These are phyloP conservation scores for Candida suzukii DNA, from an alignment of 805 yeast species.

Conservation along the genomic window DNA sequence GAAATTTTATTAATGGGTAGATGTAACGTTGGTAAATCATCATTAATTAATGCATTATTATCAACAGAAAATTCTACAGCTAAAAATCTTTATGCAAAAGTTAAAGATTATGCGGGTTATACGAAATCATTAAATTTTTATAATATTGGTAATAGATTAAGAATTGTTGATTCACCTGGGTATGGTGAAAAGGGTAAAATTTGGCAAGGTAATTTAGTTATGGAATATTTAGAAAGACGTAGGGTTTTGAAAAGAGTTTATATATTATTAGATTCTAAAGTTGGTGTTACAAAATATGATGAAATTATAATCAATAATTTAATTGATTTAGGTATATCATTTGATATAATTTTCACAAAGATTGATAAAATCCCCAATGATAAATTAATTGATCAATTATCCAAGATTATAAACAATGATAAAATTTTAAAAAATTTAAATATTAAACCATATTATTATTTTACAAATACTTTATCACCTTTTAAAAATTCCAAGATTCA, in stretches of 20 bases:
- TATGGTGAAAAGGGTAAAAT: constrained; percentile 67
- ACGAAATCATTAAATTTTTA: constrained; percentile 66
- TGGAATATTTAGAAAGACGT: constrained; percentile 54
- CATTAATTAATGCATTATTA: constrained; percentile 58
- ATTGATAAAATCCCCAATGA: constrained; percentile 47
- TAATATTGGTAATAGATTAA: constrained; percentile 54
- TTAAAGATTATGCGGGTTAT: constrained; percentile 29
- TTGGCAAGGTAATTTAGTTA: constrained; percentile 63
- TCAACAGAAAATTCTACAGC: constrained; percentile 22
- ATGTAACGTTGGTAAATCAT: constrained; percentile 84
- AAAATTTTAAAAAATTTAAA: constrained; percentile 34
- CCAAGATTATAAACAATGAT: no score
- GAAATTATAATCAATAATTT: constrained; percentile 42
- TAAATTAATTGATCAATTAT: constrained; percentile 19
- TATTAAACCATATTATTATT: constrained; percentile 33
- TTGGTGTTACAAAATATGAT: constrained; percentile 58
- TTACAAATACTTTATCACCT: constrained; percentile 41
- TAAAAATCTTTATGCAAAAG: constrained; percentile 35
- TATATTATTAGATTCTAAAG: constrained; percentile 52
- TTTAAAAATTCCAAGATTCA: constrained; percentile 4
- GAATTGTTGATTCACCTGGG: constrained; percentile 84
- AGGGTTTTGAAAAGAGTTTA: constrained; percentile 50
- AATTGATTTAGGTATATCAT: constrained; percentile 50
- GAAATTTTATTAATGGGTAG: constrained; percentile 75
- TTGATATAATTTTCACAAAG: constrained; percentile 73